Conservation (phyloP, 306 rosid species). For the Myrica gale region DNA sequence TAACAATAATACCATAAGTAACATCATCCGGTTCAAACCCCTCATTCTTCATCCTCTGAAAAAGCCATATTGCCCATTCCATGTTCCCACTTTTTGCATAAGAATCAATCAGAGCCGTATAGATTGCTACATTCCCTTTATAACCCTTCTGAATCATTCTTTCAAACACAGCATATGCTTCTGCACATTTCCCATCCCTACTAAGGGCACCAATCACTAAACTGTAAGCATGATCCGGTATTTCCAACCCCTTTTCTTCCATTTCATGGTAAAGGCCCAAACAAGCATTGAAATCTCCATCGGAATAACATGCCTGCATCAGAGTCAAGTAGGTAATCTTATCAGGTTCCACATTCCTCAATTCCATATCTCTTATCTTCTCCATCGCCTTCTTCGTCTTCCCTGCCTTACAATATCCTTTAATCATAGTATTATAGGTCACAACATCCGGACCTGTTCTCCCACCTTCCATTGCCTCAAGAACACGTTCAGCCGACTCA, state of each 20-base stretch:
- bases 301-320: conserved; percentile 67
- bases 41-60: conserved; percentile 7
- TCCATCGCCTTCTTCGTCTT: conserved; percentile 52
- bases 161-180: conserved; percentile 59
- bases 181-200: conserved; percentile 58
- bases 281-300: conserved; percentile 60
- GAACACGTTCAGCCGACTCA: conserved; percentile 71
- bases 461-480: conserved; percentile 61
- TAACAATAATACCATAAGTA: conserved; percentile 67
- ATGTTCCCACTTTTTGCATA: conserved; percentile 60
- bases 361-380: conserved; percentile 26
- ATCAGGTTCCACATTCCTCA: conserved; percentile 55
- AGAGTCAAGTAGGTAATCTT: conserved; percentile 70
- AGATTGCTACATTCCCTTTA: conserved; percentile 63
- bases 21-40: conserved; percentile 38
- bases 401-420: conserved; percentile 77
- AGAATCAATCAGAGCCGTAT: conserved; percentile 72
- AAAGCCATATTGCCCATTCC: conserved; percentile 43
- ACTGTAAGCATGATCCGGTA: conserved; percentile 62
- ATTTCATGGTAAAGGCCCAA: conserved; percentile 81
- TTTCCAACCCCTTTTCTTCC: conserved; percentile 59
- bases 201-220: conserved; percentile 73
- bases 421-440: conserved; percentile 68
- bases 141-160: conserved; percentile 57
- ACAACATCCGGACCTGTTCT: conserved; percentile 58